Evolutionary conservation across 2,329 filamentous ascomycete species (phyloP).

Genomic region (Monilinia fructigena): DNA sequence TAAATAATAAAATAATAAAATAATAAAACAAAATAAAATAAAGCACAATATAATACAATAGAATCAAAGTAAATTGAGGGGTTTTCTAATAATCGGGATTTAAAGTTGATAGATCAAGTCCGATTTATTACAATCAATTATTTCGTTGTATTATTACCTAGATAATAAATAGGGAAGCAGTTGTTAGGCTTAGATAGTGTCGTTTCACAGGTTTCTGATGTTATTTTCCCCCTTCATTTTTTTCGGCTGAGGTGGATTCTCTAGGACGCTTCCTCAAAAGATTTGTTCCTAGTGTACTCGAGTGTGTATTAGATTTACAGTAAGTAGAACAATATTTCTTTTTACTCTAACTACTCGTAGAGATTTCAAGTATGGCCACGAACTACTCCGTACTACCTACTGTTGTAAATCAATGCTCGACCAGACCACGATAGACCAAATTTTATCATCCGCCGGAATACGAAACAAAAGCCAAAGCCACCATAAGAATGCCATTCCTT

Average conservation of each 20-base stretch:
- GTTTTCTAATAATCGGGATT: neutral
- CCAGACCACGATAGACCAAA: neutral
- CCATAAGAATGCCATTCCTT: slow-evolving; percentile 5
- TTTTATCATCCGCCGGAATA: slow-evolving; percentile 7
- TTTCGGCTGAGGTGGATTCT: slow-evolving; percentile 2
- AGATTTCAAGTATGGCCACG: neutral
- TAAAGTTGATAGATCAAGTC: slow-evolving; percentile 6
- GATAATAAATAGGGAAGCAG: too few species aligned
- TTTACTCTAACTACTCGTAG: neutral
- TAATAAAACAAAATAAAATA: too few species aligned
- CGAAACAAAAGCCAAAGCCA: slow-evolving; percentile 18
- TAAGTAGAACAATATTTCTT: too few species aligned
- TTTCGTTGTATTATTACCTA: neutral
- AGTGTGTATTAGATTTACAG: too few species aligned
- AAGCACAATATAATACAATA: too few species aligned
- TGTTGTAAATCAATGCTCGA: neutral
- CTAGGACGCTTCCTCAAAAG: neutral
- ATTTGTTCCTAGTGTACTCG: slow-evolving; percentile 1
- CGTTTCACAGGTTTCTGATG: neutral
- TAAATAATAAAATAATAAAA: too few species aligned
- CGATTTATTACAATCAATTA: neutral
- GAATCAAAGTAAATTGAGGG: neutral
- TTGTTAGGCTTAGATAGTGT: slow-evolving; percentile 2
- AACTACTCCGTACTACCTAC: too few species aligned
- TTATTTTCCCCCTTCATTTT: slow-evolving; percentile 9